These are phyloP conservation scores for Aechmea fasciata DNA, from an alignment of 176 grass and related monocot genomes.

Conservation along the genomic window DNA sequence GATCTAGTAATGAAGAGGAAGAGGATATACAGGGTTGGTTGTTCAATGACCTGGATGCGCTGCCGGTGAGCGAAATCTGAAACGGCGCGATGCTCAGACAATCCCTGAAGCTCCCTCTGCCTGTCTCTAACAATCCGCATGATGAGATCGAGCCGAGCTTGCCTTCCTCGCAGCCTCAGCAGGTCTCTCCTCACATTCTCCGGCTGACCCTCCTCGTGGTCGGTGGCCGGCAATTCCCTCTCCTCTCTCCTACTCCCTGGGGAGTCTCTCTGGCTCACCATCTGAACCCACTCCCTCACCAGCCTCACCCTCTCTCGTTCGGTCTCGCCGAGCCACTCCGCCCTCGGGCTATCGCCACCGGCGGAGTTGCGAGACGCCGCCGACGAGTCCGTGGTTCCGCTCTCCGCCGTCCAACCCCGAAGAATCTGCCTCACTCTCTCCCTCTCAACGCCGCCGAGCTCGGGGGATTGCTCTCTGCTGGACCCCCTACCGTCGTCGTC, in stretches of 20 bases:
- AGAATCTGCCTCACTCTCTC: slow-evolving; percentile 67
- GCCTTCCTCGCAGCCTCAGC: slow-evolving; percentile 17
- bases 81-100: slow-evolving; percentile 61
- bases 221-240: not conserved
- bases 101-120: slow-evolving; percentile 73
- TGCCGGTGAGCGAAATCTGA: slow-evolving; percentile 58
- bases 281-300: slow-evolving; percentile 50
- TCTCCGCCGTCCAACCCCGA: slow-evolving; percentile 39
- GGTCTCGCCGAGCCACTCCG: slow-evolving; percentile 52
- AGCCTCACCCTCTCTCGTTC: slow-evolving; percentile 62
- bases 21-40: not conserved
- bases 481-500: slow-evolving; percentile 2
- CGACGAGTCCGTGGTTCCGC: not conserved
- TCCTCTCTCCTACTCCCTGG: not conserved
- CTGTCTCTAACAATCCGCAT: slow-evolving; percentile 51
- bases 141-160: slow-evolving; percentile 21
- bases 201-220: not conserved
- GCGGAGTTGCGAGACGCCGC: slow-evolving; percentile 4
- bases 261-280: slow-evolving; percentile 23
- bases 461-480: slow-evolving; percentile 30
- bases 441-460: slow-evolving; percentile 20
- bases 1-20: not conserved
- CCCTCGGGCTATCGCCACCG: not conserved
- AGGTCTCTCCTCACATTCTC: not conserved
- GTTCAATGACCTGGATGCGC: slow-evolving; percentile 57